phyloP scores from a whole-genome alignment of 495 filamentous ascomycete species.

The Filosporella fistucella region DNA sequence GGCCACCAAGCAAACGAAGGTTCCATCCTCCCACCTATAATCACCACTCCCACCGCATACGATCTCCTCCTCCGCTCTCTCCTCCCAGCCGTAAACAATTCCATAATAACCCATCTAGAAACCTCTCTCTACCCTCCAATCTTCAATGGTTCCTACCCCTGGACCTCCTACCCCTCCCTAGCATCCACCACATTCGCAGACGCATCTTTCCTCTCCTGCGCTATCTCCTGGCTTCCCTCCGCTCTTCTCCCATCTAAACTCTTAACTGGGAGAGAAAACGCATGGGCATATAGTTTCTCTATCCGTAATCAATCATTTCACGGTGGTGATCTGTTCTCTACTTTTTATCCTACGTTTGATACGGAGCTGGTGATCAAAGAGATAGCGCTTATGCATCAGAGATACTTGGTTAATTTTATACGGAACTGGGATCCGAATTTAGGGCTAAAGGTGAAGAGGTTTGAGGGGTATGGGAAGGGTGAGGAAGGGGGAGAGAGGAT shows the following conservation, averaged over 20 bases:
- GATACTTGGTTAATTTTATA: background rate
- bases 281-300: slow-evolving; percentile 56
- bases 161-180: slow-evolving; percentile 28
- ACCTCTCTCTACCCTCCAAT: slow-evolving; percentile 22
- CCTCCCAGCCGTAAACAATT: background rate
- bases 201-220: slow-evolving; percentile 13
- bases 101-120: background rate
- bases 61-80: background rate
- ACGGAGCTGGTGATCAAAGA: background rate
- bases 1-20: slow-evolving; percentile 53
- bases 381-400: background rate
- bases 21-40: slow-evolving; percentile 3
- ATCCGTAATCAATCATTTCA: slow-evolving; percentile 53
- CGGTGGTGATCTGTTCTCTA: slow-evolving; percentile 45
- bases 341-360: slow-evolving; percentile 37
- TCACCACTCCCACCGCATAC: background rate
- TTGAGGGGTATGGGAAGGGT: background rate
- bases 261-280: slow-evolving; percentile 42
- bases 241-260: no score
- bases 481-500: background rate
- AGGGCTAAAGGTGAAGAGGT: background rate
- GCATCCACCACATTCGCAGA: background rate
- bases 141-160: slow-evolving; percentile 34
- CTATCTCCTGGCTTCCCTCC: slow-evolving; percentile 35
- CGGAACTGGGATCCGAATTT: slow-evolving; percentile 1